Conservation (phyloP, 2,329 filamentous ascomycete genomes). For the Aureobasidium zeae region DNA sequence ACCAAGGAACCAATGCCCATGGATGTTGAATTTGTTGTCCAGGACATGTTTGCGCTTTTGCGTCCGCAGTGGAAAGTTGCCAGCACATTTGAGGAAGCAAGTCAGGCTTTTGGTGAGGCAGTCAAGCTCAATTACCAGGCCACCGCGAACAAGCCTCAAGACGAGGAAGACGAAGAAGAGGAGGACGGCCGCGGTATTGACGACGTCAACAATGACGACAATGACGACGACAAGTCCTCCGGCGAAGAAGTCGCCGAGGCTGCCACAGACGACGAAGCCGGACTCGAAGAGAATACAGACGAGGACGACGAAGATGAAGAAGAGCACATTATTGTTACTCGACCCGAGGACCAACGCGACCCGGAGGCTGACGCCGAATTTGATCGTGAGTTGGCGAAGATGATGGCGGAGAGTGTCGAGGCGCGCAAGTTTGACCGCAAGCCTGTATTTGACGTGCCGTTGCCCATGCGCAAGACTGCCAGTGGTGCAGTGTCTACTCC, state of each 20-base stretch:
- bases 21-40: slow-evolving; percentile 94
- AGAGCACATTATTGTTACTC: slow-evolving; percentile 83
- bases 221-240: slow-evolving; percentile 49
- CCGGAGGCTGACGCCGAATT: slow-evolving; percentile 95
- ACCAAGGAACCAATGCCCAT: slow-evolving; percentile 85
- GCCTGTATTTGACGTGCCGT: slow-evolving; percentile 85
- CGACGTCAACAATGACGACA: slow-evolving; percentile 45
- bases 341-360: slow-evolving; percentile 81
- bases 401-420: slow-evolving; percentile 96
- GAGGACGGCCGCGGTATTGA: slow-evolving; percentile 48
- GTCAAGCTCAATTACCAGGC: slow-evolving; percentile 82
- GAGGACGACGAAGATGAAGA: slow-evolving; percentile 63
- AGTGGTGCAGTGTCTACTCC: slow-evolving; percentile 26
- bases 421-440: slow-evolving; percentile 95
- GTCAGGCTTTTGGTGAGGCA: slow-evolving; percentile 74
- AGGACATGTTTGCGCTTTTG: slow-evolving; percentile 78
- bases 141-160: slow-evolving; percentile 24
- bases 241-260: slow-evolving; percentile 38
- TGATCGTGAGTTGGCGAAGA: slow-evolving; percentile 92
- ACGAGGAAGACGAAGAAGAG: slow-evolving; percentile 40
- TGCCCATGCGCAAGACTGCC: slow-evolving; percentile 61
- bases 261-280: slow-evolving; percentile 36
- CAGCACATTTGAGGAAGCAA: slow-evolving; percentile 70
- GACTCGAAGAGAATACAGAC: slow-evolving; percentile 49
- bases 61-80: slow-evolving; percentile 83